phyloP scores from a whole-genome alignment of 768 basidiomycete genomes.

The Floccularia luteovirens region DNA sequence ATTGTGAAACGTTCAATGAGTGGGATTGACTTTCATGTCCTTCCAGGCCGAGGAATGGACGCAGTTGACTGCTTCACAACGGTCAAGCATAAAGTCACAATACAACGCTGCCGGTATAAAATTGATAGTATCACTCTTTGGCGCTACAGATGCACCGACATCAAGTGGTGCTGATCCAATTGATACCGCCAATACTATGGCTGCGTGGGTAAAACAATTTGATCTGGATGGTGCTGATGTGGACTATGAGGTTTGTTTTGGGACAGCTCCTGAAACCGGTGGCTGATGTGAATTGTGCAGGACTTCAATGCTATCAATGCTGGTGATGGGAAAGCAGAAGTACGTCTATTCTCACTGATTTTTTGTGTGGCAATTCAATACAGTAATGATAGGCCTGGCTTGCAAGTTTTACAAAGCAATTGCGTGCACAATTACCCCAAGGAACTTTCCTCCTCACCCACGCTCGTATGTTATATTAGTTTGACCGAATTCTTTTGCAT shows the following conservation, averaged over 20 bases:
- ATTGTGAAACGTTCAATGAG: not conserved
- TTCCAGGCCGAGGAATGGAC: constrained; percentile 46
- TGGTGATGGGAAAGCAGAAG: constrained; percentile 45
- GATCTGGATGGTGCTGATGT: constrained; percentile 67
- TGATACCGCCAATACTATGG: constrained; percentile 54
- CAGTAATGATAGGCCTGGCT: constrained; percentile 34
- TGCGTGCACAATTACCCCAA: constrained; percentile 39
- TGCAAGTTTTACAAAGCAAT: constrained; percentile 42
- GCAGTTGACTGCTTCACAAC: constrained; percentile 31
- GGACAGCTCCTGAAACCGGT: not conserved
- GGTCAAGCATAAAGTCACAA: constrained; percentile 38
- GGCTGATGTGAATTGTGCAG: constrained; percentile 17
- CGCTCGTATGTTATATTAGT: constrained; percentile 32
- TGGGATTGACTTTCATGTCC: not conserved
- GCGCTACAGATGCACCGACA: constrained; percentile 51
- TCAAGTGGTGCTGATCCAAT: constrained; percentile 51
- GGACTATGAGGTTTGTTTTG: constrained; percentile 48
- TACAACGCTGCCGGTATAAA: constrained; percentile 56
- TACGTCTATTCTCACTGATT: constrained; percentile 6
- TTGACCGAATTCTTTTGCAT: no score
- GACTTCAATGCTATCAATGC: constrained; percentile 56
- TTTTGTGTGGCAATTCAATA: not conserved
- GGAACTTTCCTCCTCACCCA: constrained; percentile 46
- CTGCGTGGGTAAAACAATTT: constrained; percentile 55
- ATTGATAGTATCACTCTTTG: constrained; percentile 55